A percentile compares a stretch with the other conserved stretches of the same genome.
phyloP scores from a whole-genome alignment of 164 flowering plant genomes.

The Pachysandra terminalis region DNA sequence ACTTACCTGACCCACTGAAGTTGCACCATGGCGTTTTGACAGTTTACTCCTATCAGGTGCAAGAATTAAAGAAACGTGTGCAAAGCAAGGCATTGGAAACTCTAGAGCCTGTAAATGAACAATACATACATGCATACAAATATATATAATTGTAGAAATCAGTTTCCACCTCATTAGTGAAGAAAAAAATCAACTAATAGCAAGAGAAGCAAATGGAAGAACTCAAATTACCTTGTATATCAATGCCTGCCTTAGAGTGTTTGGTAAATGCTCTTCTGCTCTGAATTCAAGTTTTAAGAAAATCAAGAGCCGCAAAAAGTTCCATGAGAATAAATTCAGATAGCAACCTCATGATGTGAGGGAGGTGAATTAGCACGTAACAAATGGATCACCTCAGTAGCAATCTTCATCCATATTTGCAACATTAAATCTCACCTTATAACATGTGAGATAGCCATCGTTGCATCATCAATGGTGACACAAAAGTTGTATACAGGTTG shows the following conservation, averaged over 20 bases:
- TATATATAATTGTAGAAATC: slow-evolving; percentile 7
- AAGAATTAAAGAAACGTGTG: slow-evolving; percentile 94
- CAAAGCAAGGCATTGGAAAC: slow-evolving; percentile 87
- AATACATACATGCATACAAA: too few relatives aligned
- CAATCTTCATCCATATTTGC: neutral
- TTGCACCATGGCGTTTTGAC: slow-evolving; percentile 96
- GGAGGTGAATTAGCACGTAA: neutral
- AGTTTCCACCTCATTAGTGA: neutral
- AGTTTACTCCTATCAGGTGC: slow-evolving; percentile 97
- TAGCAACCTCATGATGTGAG: neutral
- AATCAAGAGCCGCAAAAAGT: neutral
- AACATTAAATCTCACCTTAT: slow-evolving; percentile 56
- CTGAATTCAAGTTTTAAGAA: slow-evolving; percentile 38
- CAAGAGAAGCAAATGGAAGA: slow-evolving; percentile 1
- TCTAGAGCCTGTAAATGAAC: slow-evolving; percentile 78
- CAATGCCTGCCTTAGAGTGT: slow-evolving; percentile 88
- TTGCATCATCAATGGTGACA: slow-evolving; percentile 98
- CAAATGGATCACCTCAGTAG: too few relatives aligned
- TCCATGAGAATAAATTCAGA: neutral
- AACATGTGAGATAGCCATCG: slow-evolving; percentile 97
- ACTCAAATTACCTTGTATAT: slow-evolving; percentile 64
- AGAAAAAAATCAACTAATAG: neutral
- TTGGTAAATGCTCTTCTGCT: slow-evolving; percentile 96
- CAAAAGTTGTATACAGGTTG: slow-evolving; percentile 98
- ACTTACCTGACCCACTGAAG: slow-evolving; percentile 94